Evolutionary conservation across 805 yeast genomes (phyloP), one percentile per base, ranked within the genome.

Genomic region (Metschnikowia orientalis): DNA sequence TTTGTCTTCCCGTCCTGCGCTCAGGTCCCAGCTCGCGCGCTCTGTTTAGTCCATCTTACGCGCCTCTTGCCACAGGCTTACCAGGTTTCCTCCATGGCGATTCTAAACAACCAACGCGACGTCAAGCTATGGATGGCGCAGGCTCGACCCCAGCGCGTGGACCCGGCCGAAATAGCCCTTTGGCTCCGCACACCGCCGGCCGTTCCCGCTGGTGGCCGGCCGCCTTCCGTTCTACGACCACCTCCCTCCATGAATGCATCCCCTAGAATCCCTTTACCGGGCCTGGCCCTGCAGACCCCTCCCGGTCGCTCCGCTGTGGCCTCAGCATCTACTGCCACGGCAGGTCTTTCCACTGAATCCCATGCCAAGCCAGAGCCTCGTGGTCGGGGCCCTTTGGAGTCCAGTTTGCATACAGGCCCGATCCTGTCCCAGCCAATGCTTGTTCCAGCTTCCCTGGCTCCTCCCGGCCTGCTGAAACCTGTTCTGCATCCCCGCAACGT

Each of bases 21-120:
- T n/a, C 10, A 16, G 5, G 9, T 5, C 11, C 27, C 9, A 25
- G 18, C 22, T 23, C 33, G 17, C 22, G 23, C 22, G 22, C 22
- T 27, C 22, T 26, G 33, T 19, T 19, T 8, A 10, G 10, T 8
- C 10, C 21, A 11, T 23, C 23, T 10, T 5, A 6, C 11, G 17
- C 22, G 14, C 21, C 20, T 28, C 17, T 12, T 20, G 10, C 23
- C 9, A 9, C 11, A 6, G 18, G 9, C 27, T 26, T 16, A 20
- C 9, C 8, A 21, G 15, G 16, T 3, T 17, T 13, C 25, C 16
- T 12, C 28, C 28, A 46, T 46, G 49, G 47, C 45, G 28, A 40
- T 46, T 27, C 37, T 38, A n/a, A 46, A 46, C 34, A 46, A 46
- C 28, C 40, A 38, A 21, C 21, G 34, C 14, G 50, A 46, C 11